Conservation (phyloP, 2,329 filamentous ascomycete species). For the Fusarium napiforme region DNA sequence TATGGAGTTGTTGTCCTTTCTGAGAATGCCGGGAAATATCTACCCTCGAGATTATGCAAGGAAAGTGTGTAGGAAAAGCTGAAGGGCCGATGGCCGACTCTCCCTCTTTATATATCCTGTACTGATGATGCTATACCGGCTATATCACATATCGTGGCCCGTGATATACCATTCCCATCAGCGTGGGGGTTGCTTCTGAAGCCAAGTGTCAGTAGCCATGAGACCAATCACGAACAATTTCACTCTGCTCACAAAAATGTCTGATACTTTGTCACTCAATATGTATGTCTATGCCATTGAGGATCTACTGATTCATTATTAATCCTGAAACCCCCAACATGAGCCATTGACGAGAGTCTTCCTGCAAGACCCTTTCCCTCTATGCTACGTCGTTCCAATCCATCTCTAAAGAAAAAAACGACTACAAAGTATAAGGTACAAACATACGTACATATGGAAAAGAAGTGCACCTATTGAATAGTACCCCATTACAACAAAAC, state of each 20-base stretch:
- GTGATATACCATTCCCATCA: neutral
- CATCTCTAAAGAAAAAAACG: conserved; percentile 27
- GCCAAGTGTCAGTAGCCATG: neutral
- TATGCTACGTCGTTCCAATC: conserved; percentile 24
- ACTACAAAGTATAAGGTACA: conserved; percentile 30
- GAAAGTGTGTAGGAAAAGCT: neutral
- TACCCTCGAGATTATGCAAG: neutral
- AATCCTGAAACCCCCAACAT: conserved; percentile 35
- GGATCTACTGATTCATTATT: conserved; percentile 32
- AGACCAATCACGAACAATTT: neutral
- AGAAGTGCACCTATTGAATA: conserved; percentile 31
- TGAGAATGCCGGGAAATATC: neutral
- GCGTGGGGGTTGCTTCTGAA: conserved; percentile 7
- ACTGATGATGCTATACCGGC: neutral
- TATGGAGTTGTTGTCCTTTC: neutral
- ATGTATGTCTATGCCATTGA: neutral
- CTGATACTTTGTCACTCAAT: neutral
- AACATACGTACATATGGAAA: conserved; percentile 38
- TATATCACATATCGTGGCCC: neutral
- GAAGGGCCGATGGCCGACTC: neutral
- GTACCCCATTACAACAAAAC: conserved; percentile 43
- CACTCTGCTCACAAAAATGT: neutral
- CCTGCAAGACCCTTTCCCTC: conserved; percentile 2
- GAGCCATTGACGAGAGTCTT: conserved; percentile 6
- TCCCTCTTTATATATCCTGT: conserved; percentile 1